Evolutionary conservation across 768 basidiomycete genomes (phyloP).

Genomic region (Clitopilus passeckerianus): DNA sequence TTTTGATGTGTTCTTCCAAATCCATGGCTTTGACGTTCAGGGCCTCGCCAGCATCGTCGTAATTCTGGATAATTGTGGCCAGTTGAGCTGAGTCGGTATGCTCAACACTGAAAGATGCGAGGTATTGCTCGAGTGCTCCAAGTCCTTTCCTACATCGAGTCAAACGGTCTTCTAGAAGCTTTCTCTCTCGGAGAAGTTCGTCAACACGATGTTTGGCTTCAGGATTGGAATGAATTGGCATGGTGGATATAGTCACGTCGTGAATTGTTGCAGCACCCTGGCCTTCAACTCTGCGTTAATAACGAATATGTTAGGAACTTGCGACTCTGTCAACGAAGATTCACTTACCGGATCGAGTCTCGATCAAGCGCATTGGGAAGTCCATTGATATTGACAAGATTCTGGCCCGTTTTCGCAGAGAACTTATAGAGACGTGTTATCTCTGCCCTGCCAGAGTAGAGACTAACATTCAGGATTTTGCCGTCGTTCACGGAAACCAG

Average conservation of each 20-base stretch:
- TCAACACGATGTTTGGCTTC: conserved; percentile 17
- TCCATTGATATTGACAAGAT: conserved; percentile 24
- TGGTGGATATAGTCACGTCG: conserved; percentile 26
- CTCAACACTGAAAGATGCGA: conserved; percentile 20
- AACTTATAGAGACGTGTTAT: conserved; percentile 28
- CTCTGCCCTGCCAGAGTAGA: conserved; percentile 32
- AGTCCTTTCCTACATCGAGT: conserved; percentile 17
- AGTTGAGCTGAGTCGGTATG: conserved; percentile 16
- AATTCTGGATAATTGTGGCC: conserved; percentile 11
- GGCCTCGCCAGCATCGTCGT: conserved; percentile 17
- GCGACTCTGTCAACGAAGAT: neutral
- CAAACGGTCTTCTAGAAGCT: conserved; percentile 14
- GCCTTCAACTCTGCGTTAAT: conserved; percentile 25
- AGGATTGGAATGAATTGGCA: conserved; percentile 2
- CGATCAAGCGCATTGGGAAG: conserved; percentile 23
- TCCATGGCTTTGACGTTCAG: conserved; percentile 19
- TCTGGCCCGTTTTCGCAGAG: conserved; percentile 24
- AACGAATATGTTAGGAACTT: neutral
- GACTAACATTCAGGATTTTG: conserved; percentile 26
- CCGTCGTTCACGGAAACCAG: conserved; percentile 19
- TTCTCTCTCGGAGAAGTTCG: conserved; percentile 12
- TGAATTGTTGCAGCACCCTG: conserved; percentile 29
- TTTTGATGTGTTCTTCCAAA: conserved; percentile 13
- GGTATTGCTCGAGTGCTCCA: conserved; percentile 18
- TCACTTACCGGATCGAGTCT: conserved; percentile 23